Percentiles rank a stretch among this genome's conserved stretches.
These are phyloP conservation scores for Pythium chondricola DNA, from an alignment of 352 stramenopile genomes.

Conservation along the genomic window DNA sequence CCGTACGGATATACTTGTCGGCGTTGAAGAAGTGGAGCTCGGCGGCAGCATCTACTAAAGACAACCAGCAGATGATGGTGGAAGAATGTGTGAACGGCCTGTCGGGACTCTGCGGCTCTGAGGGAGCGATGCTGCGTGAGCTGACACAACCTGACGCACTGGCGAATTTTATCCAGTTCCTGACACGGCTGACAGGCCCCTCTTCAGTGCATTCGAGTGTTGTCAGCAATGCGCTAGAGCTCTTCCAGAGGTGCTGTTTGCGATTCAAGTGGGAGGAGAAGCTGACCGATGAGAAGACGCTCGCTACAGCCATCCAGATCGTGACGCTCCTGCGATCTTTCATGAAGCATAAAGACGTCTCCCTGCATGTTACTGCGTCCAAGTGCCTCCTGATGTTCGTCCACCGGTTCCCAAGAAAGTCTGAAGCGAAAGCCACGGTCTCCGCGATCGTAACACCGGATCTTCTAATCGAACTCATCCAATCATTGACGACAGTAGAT, in stretches of 20 bases:
- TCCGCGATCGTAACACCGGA: conserved; percentile 40
- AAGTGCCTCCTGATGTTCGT: conserved; percentile 69
- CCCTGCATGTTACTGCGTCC: conserved; percentile 54
- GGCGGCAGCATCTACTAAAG: background rate
- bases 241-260: conserved; percentile 71
- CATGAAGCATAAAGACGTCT: conserved; percentile 48
- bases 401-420: conserved; percentile 30
- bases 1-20: conserved; percentile 48
- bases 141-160: conserved; percentile 34
- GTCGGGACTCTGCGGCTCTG: conserved; percentile 51
- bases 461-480: conserved; percentile 48
- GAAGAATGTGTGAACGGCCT: conserved; percentile 76
- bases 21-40: conserved; percentile 35
- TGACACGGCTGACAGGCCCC: conserved; percentile 28
- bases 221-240: conserved; percentile 46
- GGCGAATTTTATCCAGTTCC: conserved; percentile 48
- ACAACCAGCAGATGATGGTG: conserved; percentile 60
- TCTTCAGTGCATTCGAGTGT: conserved; percentile 58
- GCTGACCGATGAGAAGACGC: conserved; percentile 6
- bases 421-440: conserved; percentile 17
- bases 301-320: conserved; percentile 33
- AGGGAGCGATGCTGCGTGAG: conserved; percentile 49
- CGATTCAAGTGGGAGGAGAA: conserved; percentile 48
- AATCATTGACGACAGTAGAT: conserved; percentile 34
- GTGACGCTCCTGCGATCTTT: conserved; percentile 37